Evolutionary conservation across 106 monocot species (phyloP).

Genomic region (Dioscorea zingiberensis): DNA sequence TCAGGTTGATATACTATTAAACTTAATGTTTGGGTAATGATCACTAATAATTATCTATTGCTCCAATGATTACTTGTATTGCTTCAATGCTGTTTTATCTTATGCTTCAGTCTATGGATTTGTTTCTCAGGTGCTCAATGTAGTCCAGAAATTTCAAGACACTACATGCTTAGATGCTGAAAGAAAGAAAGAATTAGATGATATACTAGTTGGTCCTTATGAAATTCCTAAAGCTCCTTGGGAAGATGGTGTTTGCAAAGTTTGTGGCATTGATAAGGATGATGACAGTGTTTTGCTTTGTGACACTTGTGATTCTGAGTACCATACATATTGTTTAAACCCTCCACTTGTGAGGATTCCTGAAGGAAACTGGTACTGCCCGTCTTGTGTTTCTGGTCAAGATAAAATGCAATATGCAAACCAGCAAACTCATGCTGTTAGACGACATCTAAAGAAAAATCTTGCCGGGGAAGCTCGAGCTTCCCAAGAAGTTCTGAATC

Average conservation of each 20-base stretch:
- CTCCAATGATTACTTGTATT: too few relatives aligned
- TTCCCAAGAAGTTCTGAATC: conserved; percentile 41
- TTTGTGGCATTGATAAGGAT: conserved; percentile 96
- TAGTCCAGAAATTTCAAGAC: conserved; percentile 33
- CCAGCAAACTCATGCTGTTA: conserved; percentile 5
- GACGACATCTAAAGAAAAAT: conserved; percentile 22
- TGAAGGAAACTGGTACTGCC: conserved; percentile 95
- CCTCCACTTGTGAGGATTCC: conserved; percentile 89
- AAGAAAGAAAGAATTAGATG: conserved; percentile 31
- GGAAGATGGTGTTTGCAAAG: conserved; percentile 99
- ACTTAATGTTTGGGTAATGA: too few relatives aligned
- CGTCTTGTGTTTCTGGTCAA: conserved; percentile 55
- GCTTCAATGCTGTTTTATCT: too few relatives aligned
- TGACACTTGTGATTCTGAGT: conserved; percentile 97
- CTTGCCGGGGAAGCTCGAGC: conserved; percentile 43
- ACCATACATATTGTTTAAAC: conserved; percentile 90
- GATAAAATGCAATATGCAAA: conserved; percentile 29
- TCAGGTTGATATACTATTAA: too few relatives aligned
- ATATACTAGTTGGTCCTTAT: conserved; percentile 31
- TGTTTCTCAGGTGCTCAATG: conserved; percentile 47
- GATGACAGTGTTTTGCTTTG: conserved; percentile 93
- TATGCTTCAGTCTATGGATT: background rate
- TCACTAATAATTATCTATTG: too few relatives aligned
- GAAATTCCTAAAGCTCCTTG: conserved; percentile 93
- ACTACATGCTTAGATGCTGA: conserved; percentile 26